Evolutionary conservation across 164 flowering plant species (phyloP), one percentile per base, ranked within the genome.

Genomic region (Liriodendron chinense): DNA sequence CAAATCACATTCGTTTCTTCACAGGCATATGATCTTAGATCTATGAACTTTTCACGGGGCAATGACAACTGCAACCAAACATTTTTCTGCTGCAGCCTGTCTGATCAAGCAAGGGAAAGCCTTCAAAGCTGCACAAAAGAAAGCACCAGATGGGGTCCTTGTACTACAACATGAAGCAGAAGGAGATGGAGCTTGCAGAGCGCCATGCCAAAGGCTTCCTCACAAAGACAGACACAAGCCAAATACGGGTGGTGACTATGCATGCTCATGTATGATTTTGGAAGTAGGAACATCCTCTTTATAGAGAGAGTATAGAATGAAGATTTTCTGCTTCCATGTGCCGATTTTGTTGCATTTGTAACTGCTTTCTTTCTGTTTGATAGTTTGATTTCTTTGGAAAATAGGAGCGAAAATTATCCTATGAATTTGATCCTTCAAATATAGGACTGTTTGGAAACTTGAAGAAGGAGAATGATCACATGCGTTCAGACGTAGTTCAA

Each of bases 61-160:
- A 26, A 67, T 65, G n/a, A 66, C 26, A 28, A n/a, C 10, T 21
- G 5, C 24, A n/a, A n/a, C 26, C 22, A 18, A 67, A 25, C 14
- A 43, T 8, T 3, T 67, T 67, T 67, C 20, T 66, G 20, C 47
- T 83, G 80, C 73, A 93, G 99, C 92, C 97, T 75, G 90, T 81
- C 74, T 72, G 76, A 26, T 85, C 99, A 34, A 68, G 85, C 1
- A 88, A 92, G 81, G 98, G 94, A 71, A 95, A 93, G 78, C 97
- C 96, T 56, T 66, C 98, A 53, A 96, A 96, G 84, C 83, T 93
- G 80, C 98, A 91, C 84, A 93, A 93, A 84, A 90, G 99, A 86
- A 96, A 94, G 87, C 99, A 96, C 86, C 99, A 94, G 80, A 96
- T 94, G 23, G 88, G 94, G 20, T 77, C 98, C 9, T 79, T 96